Base-by-base conservation (phyloP, 2,329 filamentous ascomycete genomes). In the Botrytis porri region DNA sequence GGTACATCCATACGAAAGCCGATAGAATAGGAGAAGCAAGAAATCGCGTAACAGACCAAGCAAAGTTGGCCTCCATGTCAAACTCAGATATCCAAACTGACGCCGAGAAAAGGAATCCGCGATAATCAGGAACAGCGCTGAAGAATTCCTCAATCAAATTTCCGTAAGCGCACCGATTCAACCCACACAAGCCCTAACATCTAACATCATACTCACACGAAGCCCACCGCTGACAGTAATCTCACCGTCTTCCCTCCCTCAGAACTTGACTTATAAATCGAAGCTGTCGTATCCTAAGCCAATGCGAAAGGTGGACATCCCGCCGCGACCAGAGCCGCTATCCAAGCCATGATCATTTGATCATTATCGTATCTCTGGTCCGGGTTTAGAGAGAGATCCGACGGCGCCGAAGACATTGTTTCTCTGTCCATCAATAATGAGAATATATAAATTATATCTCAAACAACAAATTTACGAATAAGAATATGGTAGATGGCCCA, bases 341-440 rank as follows among this genome's bases (percentile, higher is more conserved):
- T 43, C 69, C 69, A 71, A 29, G 62, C 48, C 43, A 71, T 32
- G 6, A 71, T 71, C 4, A 65, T 41, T 20, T 57, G 35, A 41
- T 71, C 69, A n/a, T 65, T 59, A n/a, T 71, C 69, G 22, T 54
- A 71, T 25, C 69, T 35, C 35, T 71, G 43, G 39, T 51, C 62
- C 41, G 69, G 60, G 8, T 37, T 57, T 2, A 71, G 45, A 29
- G 69, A 71, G 29, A 71, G 69, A 54, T 71, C 69, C 10, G 60
- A 71, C 14, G 60, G 41, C 12, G 60, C 60, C n/a, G 69, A 65
- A 20, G 69, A 71, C 60, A 71, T 71, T 16, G 14, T 65, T 12
- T 51, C 32, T 22, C 7, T 51, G 25, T 35, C 32, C 14, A 39
- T 20, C 3, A 51, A 37, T 20, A 20, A 20, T 29, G 16, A 66